Evolutionary conservation across 106 monocot genomes (phyloP).

Genomic region (Dactylorhiza incarnata): DNA sequence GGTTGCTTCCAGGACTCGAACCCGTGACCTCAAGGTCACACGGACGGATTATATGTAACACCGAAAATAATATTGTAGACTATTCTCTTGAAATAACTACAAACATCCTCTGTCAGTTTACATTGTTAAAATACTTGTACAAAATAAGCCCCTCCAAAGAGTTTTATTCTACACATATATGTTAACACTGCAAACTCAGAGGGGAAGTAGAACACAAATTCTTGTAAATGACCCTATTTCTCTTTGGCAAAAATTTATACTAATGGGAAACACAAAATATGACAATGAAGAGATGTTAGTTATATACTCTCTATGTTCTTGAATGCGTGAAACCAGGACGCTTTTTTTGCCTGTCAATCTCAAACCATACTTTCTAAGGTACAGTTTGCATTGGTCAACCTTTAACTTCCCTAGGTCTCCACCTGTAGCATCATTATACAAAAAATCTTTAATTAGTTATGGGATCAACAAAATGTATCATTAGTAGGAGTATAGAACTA

Average conservation of each 20-base stretch:
- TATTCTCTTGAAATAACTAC: background rate
- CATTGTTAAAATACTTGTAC: no score
- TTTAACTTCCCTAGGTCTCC: conserved; percentile 59
- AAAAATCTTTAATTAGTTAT: background rate
- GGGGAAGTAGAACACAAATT: no score
- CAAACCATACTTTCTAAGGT: conserved; percentile 64
- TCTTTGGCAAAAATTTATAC: background rate
- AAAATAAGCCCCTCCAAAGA: no score
- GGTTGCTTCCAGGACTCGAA: no score
- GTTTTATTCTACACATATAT: no score
- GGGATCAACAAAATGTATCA: background rate
- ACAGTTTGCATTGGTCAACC: conserved; percentile 68
- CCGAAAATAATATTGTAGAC: background rate
- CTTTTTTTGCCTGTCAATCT: conserved; percentile 70
- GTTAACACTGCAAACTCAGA: no score
- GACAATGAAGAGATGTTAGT: background rate
- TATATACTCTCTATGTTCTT: conserved; percentile 58
- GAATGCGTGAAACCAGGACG: conserved; percentile 46
- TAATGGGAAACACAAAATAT: background rate
- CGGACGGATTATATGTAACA: no score
- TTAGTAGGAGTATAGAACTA: background rate
- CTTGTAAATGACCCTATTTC: no score
- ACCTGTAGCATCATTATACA: conserved; percentile 27
- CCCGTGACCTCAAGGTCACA: no score
- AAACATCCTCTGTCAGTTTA: no score